Base-by-base conservation (phyloP, 805 yeast species). In the Pichia manshurica region DNA sequence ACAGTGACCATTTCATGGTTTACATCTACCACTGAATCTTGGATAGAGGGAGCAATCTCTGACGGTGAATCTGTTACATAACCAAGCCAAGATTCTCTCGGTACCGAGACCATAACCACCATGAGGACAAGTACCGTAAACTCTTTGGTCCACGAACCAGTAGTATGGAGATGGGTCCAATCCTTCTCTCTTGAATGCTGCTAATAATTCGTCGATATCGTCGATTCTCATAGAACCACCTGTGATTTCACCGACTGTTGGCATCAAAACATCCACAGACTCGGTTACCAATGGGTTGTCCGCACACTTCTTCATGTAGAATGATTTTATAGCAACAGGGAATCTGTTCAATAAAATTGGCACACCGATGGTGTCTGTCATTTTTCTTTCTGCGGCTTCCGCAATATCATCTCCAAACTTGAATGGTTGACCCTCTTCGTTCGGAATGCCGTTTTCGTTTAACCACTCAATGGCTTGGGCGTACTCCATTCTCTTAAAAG, bases 71-170 rank as follows among this genome's bases (percentile, higher is more conserved):
- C 99, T 79, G 79, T 90, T 84, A 74, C 96, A 89, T 65, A 93
- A 77, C 99, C 99, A 93, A 35, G 99, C 99, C 58, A 93, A 77
- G 62, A 93, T 87, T 72, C 99, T 85, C 74, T 93, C 99, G 32
- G 96, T 88, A 57, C 99, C 99, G 56, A 93, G 71, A 62, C 99
- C 99, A 72, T 93, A 93, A 57, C 99, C 99, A 68, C 99, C 99
- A 65, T 93, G 99, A 36, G 97, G 97, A 71, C 87, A 86, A 12
- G 97, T 84, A 68, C 99, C 99, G 71, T 93, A 93, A 71, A 85
- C 84, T 71, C 99, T 82, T 72, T 85, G 91, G 66, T 93, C 99
- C 50, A 80, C 79, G 71, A 87, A 95, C 97, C 97, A 93, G 77
- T 91, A 90, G 79, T 93, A 93, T 31, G 91, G 75, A 20, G 73